Evolutionary conservation across 306 rosid genomes (phyloP).

Genomic region (Crataegus laevigata): DNA sequence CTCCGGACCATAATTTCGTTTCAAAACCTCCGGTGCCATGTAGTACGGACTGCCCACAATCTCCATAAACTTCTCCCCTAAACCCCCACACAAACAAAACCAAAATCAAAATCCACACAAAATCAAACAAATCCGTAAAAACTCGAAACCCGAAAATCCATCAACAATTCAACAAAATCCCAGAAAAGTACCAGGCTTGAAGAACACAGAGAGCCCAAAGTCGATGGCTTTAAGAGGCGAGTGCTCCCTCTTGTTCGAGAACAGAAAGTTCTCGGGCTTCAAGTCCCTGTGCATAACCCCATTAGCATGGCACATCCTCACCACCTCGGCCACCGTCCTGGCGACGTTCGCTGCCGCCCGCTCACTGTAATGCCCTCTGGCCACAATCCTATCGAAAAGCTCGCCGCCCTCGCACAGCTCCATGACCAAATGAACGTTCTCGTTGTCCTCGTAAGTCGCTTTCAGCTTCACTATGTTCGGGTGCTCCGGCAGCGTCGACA

Average conservation of each 20-base stretch:
- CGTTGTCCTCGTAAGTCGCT: slow-evolving; percentile 69
- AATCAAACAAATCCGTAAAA: not conserved
- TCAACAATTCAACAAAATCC: not conserved
- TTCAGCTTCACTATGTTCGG: slow-evolving; percentile 64
- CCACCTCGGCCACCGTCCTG: slow-evolving; percentile 70
- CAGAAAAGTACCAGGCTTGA: slow-evolving; percentile 53
- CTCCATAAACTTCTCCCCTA: slow-evolving; percentile 72
- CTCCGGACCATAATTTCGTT: slow-evolving; percentile 72
- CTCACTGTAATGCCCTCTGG: slow-evolving; percentile 76
- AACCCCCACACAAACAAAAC: not conserved
- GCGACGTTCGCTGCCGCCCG: slow-evolving; percentile 80
- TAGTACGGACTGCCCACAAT: slow-evolving; percentile 91
- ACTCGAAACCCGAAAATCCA: not conserved
- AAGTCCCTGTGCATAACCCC: slow-evolving; percentile 86
- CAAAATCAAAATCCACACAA: not conserved
- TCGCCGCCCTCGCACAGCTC: slow-evolving; percentile 84
- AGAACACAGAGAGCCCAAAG: slow-evolving; percentile 74
- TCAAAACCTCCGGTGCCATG: slow-evolving; percentile 92
- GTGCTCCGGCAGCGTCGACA: slow-evolving; percentile 75
- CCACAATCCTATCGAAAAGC: slow-evolving; percentile 79
- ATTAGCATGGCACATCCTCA: slow-evolving; percentile 72
- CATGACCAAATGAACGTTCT: slow-evolving; percentile 85
- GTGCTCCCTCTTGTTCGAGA: slow-evolving; percentile 72
- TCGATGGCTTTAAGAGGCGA: slow-evolving; percentile 78
- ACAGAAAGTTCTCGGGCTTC: slow-evolving; percentile 82